A percentile compares a stretch with the other conserved stretches of the same genome.
Conservation (phyloP, 768 basidiomycete species). For the Pleurotus citrinopileatus region DNA sequence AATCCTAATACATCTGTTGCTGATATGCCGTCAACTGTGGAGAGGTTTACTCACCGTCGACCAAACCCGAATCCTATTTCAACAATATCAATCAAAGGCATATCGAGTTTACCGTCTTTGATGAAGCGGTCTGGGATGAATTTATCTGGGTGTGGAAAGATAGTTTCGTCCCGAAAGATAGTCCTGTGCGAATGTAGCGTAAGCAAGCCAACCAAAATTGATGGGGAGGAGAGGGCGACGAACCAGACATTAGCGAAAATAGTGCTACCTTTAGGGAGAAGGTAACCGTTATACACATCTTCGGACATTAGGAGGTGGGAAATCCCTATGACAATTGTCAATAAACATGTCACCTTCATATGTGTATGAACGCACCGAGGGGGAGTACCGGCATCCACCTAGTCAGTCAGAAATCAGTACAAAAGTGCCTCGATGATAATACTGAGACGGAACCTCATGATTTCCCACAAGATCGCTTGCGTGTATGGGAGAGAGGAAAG, state of each 20-base stretch:
- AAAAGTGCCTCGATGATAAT: not conserved
- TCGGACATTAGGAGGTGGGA: conserved; percentile 33
- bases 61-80: conserved; percentile 37
- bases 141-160: conserved; percentile 28
- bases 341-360: not conserved
- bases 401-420: not conserved
- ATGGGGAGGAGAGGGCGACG: not conserved
- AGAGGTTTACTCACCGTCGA: conserved; percentile 26
- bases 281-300: conserved; percentile 38
- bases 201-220: conserved; percentile 8
- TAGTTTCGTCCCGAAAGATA: conserved; percentile 5
- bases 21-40: not conserved
- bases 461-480: conserved; percentile 32
- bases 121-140: conserved; percentile 36
- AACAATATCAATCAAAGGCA: conserved; percentile 18
- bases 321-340: conserved; percentile 18
- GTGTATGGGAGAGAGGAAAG: conserved; percentile 12
- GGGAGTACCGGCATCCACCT: conserved; percentile 30
- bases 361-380: conserved; percentile 18
- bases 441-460: conserved; percentile 14
- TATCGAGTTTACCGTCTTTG: conserved; percentile 20
- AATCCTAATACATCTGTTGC: conserved; percentile 29
- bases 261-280: conserved; percentile 38
- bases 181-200: not conserved
- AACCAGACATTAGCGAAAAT: conserved; percentile 35